phyloP scores from a whole-genome alignment of 225 moss, liverwort and hornwort genomes.

The Pseudoscleropodium purum region DNA sequence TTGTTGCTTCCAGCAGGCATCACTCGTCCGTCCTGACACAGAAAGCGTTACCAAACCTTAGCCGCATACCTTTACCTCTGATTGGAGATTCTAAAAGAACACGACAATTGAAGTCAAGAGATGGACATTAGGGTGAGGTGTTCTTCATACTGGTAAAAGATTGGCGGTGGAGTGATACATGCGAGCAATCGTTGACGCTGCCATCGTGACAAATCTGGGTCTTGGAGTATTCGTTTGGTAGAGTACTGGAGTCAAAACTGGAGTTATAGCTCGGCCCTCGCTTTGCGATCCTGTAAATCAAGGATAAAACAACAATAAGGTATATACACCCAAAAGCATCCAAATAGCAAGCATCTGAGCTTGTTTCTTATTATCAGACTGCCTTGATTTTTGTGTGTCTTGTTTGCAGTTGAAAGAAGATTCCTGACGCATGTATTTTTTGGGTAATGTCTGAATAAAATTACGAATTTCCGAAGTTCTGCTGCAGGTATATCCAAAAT shows the following conservation, averaged over 20 bases:
- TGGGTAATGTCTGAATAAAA: not conserved
- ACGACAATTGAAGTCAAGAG: not conserved
- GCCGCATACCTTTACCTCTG: not conserved
- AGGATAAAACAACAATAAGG: not conserved
- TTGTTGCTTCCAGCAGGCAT: constrained; percentile 25
- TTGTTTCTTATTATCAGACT: not conserved
- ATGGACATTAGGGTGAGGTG: not conserved
- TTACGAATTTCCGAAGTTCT: not conserved
- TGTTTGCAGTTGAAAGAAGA: not conserved
- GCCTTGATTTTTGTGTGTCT: not conserved
- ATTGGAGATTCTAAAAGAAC: not conserved
- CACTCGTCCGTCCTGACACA: constrained; percentile 9
- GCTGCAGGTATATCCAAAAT: not conserved
- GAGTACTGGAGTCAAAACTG: constrained; percentile 30
- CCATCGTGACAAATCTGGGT: constrained; percentile 28
- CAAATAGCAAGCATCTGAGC: not conserved
- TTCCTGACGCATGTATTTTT: not conserved
- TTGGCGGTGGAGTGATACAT: constrained; percentile 45
- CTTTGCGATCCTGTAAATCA: constrained; percentile 31
- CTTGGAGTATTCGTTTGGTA: constrained; percentile 16
- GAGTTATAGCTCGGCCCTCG: constrained; percentile 31
- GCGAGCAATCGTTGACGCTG: constrained; percentile 33
- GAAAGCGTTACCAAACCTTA: not conserved
- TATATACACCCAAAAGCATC: not conserved
- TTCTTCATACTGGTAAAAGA: constrained; percentile 21